Evolutionary conservation across 2,329 filamentous ascomycete genomes (phyloP).

Genomic region (Sporothrix pseudoabietina): DNA sequence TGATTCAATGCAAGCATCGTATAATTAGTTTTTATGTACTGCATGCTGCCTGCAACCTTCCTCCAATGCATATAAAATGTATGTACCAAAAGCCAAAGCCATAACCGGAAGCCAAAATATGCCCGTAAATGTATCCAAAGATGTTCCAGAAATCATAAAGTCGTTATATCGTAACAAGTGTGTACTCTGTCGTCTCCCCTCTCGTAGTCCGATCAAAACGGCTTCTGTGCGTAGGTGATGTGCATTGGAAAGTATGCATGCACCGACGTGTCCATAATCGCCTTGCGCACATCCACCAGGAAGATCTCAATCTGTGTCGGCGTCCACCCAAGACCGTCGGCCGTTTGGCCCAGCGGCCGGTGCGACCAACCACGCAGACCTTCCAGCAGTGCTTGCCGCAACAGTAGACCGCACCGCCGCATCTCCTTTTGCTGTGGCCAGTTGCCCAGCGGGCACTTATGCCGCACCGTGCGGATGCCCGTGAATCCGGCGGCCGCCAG

Average conservation of each 20-base stretch:
- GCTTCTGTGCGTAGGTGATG: conserved; percentile 42
- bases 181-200: neutral
- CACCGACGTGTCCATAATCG: conserved; percentile 39
- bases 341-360: conserved; percentile 38
- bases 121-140: neutral
- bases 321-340: conserved; percentile 42
- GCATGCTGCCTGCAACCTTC: neutral
- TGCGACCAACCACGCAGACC: conserved; percentile 40
- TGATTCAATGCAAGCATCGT: neutral
- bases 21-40: neutral
- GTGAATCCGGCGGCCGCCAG: conserved; percentile 49
- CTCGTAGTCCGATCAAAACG: conserved; percentile 19
- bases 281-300: conserved; percentile 42
- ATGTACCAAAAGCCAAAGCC: neutral
- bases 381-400: conserved; percentile 47
- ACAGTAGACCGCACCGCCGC: conserved; percentile 50
- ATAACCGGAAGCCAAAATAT: neutral
- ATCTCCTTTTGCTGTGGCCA: conserved; percentile 51
- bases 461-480: conserved; percentile 40
- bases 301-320: conserved; percentile 44
- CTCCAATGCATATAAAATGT: conserved; percentile 7
- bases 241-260: conserved; percentile 41
- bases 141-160: neutral
- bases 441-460: conserved; percentile 53
- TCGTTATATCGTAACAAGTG: conserved; percentile 21